Base-by-base conservation (phyloP, 768 basidiomycete genomes). In the Lactifluus hygrophoroides region DNA sequence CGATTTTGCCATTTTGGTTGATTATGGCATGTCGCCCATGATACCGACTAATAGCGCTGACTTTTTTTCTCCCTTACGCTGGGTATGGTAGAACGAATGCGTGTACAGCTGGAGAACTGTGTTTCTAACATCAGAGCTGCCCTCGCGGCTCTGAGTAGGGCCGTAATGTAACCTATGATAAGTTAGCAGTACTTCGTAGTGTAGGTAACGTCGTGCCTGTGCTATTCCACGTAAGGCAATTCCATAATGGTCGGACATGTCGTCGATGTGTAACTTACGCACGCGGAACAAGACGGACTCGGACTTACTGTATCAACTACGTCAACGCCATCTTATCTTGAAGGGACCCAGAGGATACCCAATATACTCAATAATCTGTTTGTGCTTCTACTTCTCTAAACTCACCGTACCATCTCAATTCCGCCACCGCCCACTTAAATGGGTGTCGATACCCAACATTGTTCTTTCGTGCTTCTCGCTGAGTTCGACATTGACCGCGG, bases 401-500 rank as follows among this genome's bases (percentile, higher is more conserved):
- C 45, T 21, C 28, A 21, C 46, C 13, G 17, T 13, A 8, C 28
- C 14, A 5, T 11, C 17, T 21, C 27, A 21, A 46, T 17, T 30
- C 28, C 8, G 16, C 32, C 17, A 28, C 34, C 48, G 32, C 2
- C 21, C 19, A 14, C 4, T 4, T 5, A 25, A 37, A 85, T 86
- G 84, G 70, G 79, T 51, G 77, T 76, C 73, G 77, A 80, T 74
- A 80, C 81, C 40, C 82, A 88, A 57, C 88, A 90, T 70, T 90
- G 88, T 65, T 90, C 93, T 19, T 97, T 94, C 73, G 88, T 96
- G 59, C 78, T 99, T 48, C 81, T 98, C 53, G 96, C 96, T n/a
- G 96, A 98, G 71, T 99, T 99, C 75, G 91, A 99, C 76, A 97
- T 99, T 63, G 86, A 92, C 68, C 83, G 88, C 57, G 96, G 96